Conservation (phyloP, 805 yeast genomes). For the Ogataea sp. region DNA sequence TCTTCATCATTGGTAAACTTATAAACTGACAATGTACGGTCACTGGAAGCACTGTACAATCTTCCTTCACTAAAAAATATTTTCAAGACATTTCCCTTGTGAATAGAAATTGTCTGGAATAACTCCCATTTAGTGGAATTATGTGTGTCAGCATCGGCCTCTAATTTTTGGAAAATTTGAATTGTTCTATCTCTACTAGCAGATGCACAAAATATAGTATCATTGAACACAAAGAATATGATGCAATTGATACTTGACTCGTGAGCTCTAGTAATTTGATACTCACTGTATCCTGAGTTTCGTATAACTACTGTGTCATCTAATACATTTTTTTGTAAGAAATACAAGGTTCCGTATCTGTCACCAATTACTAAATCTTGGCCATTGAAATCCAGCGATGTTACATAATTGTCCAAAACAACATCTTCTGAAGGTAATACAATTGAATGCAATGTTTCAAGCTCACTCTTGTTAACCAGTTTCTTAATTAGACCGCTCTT, state of each 20-base stretch:
- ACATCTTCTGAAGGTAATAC: conserved; percentile 22
- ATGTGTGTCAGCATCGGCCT: conserved; percentile 5
- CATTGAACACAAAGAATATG: conserved; percentile 23
- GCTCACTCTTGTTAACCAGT: conserved; percentile 7
- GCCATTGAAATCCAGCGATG: conserved; percentile 28
- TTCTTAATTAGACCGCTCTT: conserved; percentile 31
- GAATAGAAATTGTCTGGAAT: conserved; percentile 51
- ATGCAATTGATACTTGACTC: conserved; percentile 44
- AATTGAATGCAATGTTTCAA: conserved; percentile 6
- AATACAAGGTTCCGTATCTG: conserved; percentile 34
- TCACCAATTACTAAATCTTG: conserved; percentile 36
- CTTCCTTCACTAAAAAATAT: conserved; percentile 23
- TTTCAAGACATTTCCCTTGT: conserved; percentile 43
- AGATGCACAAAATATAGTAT: conserved; percentile 29
- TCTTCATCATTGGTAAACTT: conserved; percentile 22
- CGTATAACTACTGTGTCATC: conserved; percentile 5
- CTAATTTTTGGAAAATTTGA: conserved; percentile 40
- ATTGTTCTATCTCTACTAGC: conserved; percentile 58
- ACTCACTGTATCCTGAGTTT: conserved; percentile 13
- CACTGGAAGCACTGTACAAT: conserved; percentile 50
- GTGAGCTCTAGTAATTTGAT: conserved; percentile 34
- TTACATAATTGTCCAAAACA: conserved; percentile 31
- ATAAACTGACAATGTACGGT: conserved; percentile 53
- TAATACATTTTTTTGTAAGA: conserved; percentile 16
- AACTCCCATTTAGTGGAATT: conserved; percentile 43